phyloP scores from a whole-genome alignment of 495 filamentous ascomycete species.

The Immersiella caudata region DNA sequence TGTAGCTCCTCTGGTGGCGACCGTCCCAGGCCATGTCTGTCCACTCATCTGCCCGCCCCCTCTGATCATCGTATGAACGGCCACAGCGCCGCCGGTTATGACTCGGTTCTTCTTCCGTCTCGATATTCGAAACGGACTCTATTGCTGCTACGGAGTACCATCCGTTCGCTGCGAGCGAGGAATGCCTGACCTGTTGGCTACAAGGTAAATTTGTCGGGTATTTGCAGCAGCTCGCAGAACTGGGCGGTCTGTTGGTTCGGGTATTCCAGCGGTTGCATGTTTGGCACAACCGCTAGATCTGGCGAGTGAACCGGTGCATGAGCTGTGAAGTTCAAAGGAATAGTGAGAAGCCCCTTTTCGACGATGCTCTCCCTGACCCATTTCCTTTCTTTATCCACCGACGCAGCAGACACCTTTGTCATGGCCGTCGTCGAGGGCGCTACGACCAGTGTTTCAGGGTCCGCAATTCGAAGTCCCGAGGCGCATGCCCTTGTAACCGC shows the following conservation, averaged over 20 bases:
- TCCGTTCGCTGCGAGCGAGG: too few species aligned
- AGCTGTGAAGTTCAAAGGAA: constrained; percentile 71
- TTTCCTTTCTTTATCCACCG: constrained; percentile 62
- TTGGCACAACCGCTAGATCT: constrained; percentile 33
- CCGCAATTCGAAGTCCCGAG: constrained; percentile 58
- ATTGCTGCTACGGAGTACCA: too few species aligned
- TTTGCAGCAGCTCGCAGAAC: constrained; percentile 65
- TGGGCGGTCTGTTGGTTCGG: constrained; percentile 72
- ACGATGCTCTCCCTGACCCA: constrained; percentile 82
- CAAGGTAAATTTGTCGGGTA: not conserved
- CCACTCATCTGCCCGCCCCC: too few species aligned
- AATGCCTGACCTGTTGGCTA: not conserved
- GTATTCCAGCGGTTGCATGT: constrained; percentile 65
- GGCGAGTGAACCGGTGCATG: constrained; percentile 70
- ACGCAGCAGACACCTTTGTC: constrained; percentile 60
- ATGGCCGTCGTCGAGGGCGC: constrained; percentile 52
- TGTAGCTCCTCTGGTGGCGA: not conserved
- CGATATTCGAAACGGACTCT: too few species aligned
- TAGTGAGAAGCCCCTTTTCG: constrained; percentile 53
- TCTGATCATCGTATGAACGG: too few species aligned
- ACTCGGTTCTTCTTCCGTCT: too few species aligned
- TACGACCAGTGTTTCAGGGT: constrained; percentile 42
- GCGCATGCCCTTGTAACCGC: constrained; percentile 81
- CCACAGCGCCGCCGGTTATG: too few species aligned
- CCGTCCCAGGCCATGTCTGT: too few species aligned